These are phyloP conservation scores for Pyrenophora graminea DNA, from an alignment of 2,329 filamentous ascomycete species.

Conservation along the genomic window DNA sequence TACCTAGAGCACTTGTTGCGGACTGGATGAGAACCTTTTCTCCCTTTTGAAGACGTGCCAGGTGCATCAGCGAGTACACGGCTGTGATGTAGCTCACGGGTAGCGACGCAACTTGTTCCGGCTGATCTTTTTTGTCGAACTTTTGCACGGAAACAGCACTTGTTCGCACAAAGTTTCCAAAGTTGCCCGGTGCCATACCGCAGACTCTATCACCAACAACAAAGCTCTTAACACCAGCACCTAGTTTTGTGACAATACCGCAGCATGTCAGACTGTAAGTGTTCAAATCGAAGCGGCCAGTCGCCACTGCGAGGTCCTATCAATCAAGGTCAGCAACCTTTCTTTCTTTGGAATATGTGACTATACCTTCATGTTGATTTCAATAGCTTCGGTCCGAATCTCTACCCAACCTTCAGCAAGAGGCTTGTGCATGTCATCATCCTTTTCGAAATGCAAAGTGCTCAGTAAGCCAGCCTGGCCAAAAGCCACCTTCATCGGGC, in stretches of 20 bases:
- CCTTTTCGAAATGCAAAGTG: not conserved
- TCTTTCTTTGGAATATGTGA: too few species aligned
- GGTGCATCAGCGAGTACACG: not conserved
- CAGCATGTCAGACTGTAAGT: not conserved
- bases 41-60: not conserved
- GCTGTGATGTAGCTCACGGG: not conserved
- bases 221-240: conserved; percentile 9
- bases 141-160: not conserved
- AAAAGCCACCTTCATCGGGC: not conserved
- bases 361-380: not conserved
- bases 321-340: too few species aligned
- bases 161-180: conserved; percentile 23
- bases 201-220: conserved; percentile 13
- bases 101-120: not conserved
- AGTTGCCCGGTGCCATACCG: conserved; percentile 19
- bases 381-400: not conserved
- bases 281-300: not conserved
- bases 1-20: conserved; percentile 12
- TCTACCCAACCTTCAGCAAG: not conserved
- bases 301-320: not conserved
- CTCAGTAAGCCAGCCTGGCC: conserved; percentile 22
- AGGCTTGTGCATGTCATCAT: not conserved
- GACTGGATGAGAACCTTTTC: conserved; percentile 21
- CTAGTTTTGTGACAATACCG: not conserved
- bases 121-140: conserved; percentile 11